Evolutionary conservation across 371 early-diverging fungal genomes (phyloP), one percentile per base, ranked within the genome.

Genomic region (Saksenaea vasiformis): DNA sequence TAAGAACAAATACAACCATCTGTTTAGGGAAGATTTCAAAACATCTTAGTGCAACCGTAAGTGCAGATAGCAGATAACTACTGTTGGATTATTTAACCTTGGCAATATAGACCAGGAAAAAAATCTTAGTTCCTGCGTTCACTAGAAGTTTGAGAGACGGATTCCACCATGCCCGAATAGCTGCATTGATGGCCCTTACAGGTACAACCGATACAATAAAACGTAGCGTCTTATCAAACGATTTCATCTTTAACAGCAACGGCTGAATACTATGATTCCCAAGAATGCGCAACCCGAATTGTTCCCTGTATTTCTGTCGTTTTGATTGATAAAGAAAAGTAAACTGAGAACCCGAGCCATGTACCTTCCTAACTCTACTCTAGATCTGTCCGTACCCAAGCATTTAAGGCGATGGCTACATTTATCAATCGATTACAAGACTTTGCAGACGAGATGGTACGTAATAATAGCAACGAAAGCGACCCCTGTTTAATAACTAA

Each of bases 1-100:
- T 98, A 67, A 84, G 98, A 36, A 94, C 98, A 62, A 98, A 98
- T 66, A 90, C 96, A 13, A 90, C 93, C 9, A 92, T 98, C 41
- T 96, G 96, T 67, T 70, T 98, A 9, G 97, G 96, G 14, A 96
- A 96, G 70, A 86, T 96, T 47, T 87, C 90, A 56, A 88, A 87
- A 31, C 58, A 88, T 64, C 73, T 95, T 17, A 90, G 74, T 61
- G 91, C 91, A 13, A 65, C 80, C 19, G 93, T 91, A 83, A 75
- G 84, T 77, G 22, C 35, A 27, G 5, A 28, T n/a, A 44, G 61
- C 13, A 56, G 64, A 22, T 22, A 0, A 22, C 0, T 47, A 22
- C 10, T 22, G 9, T 22, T 22, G 10, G n/a, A 10, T 10, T 10
- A 22, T 22, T 76, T 43, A 70, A 11, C 41, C 44, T 56, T 31